Evolutionary conservation across 2,329 filamentous ascomycete species (phyloP), one percentile per base, ranked within the genome.

Genomic region (Endocalyx cinctus): DNA sequence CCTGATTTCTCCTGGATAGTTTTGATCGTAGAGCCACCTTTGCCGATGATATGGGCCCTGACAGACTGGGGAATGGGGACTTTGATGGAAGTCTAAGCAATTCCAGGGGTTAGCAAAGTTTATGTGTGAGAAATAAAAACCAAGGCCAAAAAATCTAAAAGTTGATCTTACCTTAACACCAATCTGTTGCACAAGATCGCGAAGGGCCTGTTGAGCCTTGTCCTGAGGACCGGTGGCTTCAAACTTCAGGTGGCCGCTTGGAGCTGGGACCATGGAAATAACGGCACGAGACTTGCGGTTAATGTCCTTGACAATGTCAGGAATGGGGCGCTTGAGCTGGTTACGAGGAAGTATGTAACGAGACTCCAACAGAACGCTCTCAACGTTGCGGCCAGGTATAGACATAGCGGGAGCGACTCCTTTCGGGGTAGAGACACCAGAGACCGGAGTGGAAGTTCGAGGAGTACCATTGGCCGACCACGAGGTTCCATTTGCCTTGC

Each of bases 31-130:
- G 87, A 77, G 38, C 94, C 94, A 55, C 84, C 82, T 55, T 87
- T 88, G 49, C 92, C 94, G 57, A 98, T 97, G 61, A 98, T 89
- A 61, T 90, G 84, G 33, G 89, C 79, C 41, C 88, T 81, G 15
- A 87, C 79, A 25, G 87, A 90, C 30, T 82, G 76, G 33, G 90
- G 92, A 45, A 98, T 83, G 3, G 85, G 72, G 30, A 97, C 78
- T 45, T 79, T 82, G 54, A 86, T 72, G n/a, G 68, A 63, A 48
- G 67, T 65, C 66, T 72, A 38, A 11, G 15, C 22, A 16, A 5
- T 23, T 8, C 8, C 20, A 23, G 20, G 20, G n/a, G n/a, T n/a
- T n/a, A n/a, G n/a, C n/a, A n/a, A n/a, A n/a, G n/a, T n/a, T n/a
- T n/a, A n/a, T n/a, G n/a, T n/a, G n/a, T n/a, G n/a, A n/a, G n/a